Base-by-base conservation (phyloP, 2,329 filamentous ascomycete species). In the Fusarium vanettenii region DNA sequence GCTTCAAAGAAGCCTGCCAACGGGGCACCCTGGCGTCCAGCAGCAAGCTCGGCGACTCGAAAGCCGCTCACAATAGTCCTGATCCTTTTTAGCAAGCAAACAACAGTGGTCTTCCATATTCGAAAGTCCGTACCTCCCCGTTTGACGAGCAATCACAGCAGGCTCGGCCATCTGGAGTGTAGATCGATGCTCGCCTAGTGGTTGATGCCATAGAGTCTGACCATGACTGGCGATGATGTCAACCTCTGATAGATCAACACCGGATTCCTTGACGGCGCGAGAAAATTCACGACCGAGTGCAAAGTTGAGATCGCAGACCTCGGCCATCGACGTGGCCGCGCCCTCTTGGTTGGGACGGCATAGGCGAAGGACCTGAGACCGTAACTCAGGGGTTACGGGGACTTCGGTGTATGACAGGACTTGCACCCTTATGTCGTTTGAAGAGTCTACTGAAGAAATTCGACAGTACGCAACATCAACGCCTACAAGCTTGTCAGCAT, bases 1-100 rank as follows among this genome's bases (percentile, higher is more conserved):
- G 84, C 82, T 65, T 90, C 86, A 74, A 89, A 87, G 70, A 89
- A 88, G 7, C 84, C 86, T 67, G 87, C 85, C n/a, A 89, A 81
- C 0, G 88, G 86, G 11, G 86, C 85, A 6, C 85, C 86, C 70
- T 88, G 87, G 39, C 85, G 82, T 6, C 85, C 85, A 14, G 84
- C 84, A 6, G 86, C 85, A 76, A 86, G 84, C 64, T 89, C 87
- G n/a, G 82, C 82, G 33, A 88, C 81, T 2, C 86, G 82, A 70
- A 89, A 89, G 71, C 88, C 87, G 13, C 86, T 88, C 43, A 89
- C 85, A 0, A 64, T 45, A n/a, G 61, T 64, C 35, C 61, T 64
- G 9, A 6, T 25, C 55, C 14, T 16, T 37, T 22, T 55, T 33
- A 55, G 29, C 27, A 20, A 55, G 7, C 13, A 48, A 16, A 18